Base-by-base conservation (phyloP, 208 protist species). In the Acanthamoeba divionensis region DNA sequence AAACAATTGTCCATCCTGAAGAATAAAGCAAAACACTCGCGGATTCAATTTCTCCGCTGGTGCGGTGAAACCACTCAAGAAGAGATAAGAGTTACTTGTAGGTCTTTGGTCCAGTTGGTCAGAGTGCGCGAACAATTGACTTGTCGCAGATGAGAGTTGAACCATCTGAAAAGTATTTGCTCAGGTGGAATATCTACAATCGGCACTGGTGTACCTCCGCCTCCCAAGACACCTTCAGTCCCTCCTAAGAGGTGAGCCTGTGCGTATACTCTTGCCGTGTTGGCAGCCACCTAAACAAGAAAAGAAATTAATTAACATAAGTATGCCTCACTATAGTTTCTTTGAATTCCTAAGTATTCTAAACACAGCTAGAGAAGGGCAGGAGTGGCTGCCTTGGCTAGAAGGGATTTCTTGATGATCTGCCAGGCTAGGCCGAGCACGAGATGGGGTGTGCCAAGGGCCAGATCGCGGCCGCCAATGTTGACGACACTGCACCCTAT, bases 381-480 rank as follows among this genome's bases (percentile, higher is more conserved):
- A n/a, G 82, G 92, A 9, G 96, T 62, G 79, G 94, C 95, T 88
- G 97, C 94, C 33, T 79, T 21, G 24, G 89, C 47, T 1, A 97
- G 92, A 0, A 97, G 44, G 33, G 18, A 45, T 36, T 90, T 86
- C 65, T 93, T 94, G 52, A 98, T 97, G 77, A 98, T 95, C 91
- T 98, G 96, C 96, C 96, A 98, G 13, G 97, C 83, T 6, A 98
- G 65, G 67, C 96, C 96, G 26, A 97, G 92, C 52, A 96, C 93
- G 38, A 97, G 93, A 90, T 96, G 91, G 54, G 38, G 44, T 4
- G 57, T 92, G 55, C 91, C 91, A 13, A 73, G 90, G 6, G 66
- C 73, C 24, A 96, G n/a, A 85, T 95, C 95, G 33, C 88, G 26
- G 31, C 95, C 83, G 54, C 95, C 94, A 91, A 98, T 96, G 90